These are phyloP conservation scores for Monilinia laxa DNA, from an alignment of 2,329 filamentous ascomycete species.

Conservation along the genomic window DNA sequence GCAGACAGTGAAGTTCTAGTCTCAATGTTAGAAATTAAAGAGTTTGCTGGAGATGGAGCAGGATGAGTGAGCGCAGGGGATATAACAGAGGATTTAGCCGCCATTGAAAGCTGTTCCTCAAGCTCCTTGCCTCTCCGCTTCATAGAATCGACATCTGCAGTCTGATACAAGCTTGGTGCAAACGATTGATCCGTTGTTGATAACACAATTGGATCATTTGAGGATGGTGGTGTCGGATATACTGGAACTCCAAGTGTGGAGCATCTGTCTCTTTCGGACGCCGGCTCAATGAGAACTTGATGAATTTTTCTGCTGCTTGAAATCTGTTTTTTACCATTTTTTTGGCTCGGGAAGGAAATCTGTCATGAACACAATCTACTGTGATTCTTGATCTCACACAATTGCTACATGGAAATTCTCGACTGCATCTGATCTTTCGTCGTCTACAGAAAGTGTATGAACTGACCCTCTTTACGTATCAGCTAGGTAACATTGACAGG, in stretches of 20 bases:
- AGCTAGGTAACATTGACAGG: conserved; percentile 23
- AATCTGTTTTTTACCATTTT: background rate
- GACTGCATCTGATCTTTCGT: conserved; percentile 63
- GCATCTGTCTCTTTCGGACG: background rate
- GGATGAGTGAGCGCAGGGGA: background rate
- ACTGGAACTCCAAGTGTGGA: background rate
- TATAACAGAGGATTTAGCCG: background rate
- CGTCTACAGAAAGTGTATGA: conserved; percentile 58
- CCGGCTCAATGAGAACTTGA: background rate
- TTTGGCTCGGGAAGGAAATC: conserved; percentile 22
- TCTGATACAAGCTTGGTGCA: background rate
- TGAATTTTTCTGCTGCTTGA: background rate
- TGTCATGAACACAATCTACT: conserved; percentile 53
- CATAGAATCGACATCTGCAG: background rate
- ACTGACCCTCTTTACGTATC: conserved; percentile 42
- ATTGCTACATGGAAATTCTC: conserved; percentile 57
- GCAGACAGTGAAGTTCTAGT: background rate
- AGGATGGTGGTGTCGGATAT: background rate
- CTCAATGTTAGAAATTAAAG: background rate
- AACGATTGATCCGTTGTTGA: background rate
- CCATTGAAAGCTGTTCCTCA: background rate
- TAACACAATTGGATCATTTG: background rate
- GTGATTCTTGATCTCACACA: conserved; percentile 55
- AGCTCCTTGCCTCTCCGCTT: conserved; percentile 1
- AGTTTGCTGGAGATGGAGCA: too few relatives aligned